These are phyloP conservation scores for Hanseniaspora thailandica DNA, from an alignment of 805 yeast species.

Conservation along the genomic window DNA sequence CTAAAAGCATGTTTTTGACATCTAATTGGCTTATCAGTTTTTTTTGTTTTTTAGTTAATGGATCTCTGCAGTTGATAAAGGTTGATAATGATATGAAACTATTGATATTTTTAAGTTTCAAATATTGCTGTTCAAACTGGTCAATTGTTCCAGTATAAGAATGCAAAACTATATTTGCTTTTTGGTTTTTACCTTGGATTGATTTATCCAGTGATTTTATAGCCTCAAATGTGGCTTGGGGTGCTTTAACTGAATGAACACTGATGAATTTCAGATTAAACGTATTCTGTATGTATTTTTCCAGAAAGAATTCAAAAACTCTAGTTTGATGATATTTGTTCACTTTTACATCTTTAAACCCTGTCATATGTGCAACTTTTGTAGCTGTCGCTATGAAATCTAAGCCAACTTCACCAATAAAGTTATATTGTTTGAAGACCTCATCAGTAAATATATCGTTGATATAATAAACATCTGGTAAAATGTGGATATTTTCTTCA, in stretches of 20 bases:
- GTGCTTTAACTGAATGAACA: constrained; percentile 68
- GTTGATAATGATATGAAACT: constrained; percentile 25
- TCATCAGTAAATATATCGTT: not conserved
- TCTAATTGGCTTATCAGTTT: constrained; percentile 30
- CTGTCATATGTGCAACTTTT: constrained; percentile 20
- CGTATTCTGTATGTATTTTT: constrained; percentile 38
- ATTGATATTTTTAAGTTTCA: constrained; percentile 22
- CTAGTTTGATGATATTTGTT: constrained; percentile 51
- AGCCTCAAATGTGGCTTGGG: constrained; percentile 32
- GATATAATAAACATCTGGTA: not conserved
- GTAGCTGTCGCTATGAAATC: constrained; percentile 53
- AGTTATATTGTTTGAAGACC: constrained; percentile 18
- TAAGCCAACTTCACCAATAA: constrained; percentile 85
- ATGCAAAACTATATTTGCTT: constrained; percentile 52
- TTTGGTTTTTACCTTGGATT: constrained; percentile 15
- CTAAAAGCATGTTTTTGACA: constrained; percentile 33
- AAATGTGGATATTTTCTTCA: constrained; percentile 13
- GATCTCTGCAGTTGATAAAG: constrained; percentile 21
- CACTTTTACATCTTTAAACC: constrained; percentile 39
- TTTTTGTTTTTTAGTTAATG: constrained; percentile 22
- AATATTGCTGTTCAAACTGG: constrained; percentile 37
- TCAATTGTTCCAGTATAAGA: constrained; percentile 79
- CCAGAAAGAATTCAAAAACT: constrained; percentile 41
- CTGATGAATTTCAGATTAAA: constrained; percentile 43
- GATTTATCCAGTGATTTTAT: constrained; percentile 15